Base-by-base conservation (phyloP, 768 basidiomycete species). In the Roridomyces roridus region DNA sequence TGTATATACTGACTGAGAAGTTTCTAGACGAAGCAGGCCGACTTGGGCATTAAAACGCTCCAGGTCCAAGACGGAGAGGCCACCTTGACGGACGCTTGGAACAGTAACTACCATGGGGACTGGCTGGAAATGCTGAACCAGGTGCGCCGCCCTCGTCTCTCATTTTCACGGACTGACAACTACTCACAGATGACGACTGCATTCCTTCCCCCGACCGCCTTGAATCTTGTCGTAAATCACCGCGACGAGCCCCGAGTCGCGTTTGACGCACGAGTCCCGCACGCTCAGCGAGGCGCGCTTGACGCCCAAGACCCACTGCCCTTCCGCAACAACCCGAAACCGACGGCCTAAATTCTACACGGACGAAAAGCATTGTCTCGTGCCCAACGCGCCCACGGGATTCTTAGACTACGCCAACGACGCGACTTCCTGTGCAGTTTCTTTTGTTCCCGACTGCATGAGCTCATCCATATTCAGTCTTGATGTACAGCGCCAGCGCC, bases 171-270 rank as follows among this genome's bases (percentile, higher is more conserved):
- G 23, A 5, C 7, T 3, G 20, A 14, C 3, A 26, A 40, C 5
- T 7, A 5, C 14, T 15, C 7, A 12, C 28, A 56, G 55, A 21
- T 56, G 12, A 39, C 31, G 31, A 15, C 31, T 15, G 10, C 53
- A 6, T 47, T 35, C 11, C 36, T 64, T 23, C 62, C 59, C 4
- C 31, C 31, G 3, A 11, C 31, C 15, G 47, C 53, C 34, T 17
- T 58, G 26, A 58, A 54, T 17, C 5, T 64, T 8, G 17, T 64
- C 55, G 60, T 41, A 57, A 72, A 50, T 41, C 46, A 62, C 66
- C 25, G 67, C 51, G 40, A 67, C 68, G 46, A 74, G 57, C 64
- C 63, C 20, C 58, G 63, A 20, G 59, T 64, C 14, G 58, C 46
- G n/a, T 64, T 64, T 24, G 48, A 60, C 21, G 45, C 43, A 1